Conservation (phyloP, 2,329 filamentous ascomycete species). For the Trichocomaceae sp. region DNA sequence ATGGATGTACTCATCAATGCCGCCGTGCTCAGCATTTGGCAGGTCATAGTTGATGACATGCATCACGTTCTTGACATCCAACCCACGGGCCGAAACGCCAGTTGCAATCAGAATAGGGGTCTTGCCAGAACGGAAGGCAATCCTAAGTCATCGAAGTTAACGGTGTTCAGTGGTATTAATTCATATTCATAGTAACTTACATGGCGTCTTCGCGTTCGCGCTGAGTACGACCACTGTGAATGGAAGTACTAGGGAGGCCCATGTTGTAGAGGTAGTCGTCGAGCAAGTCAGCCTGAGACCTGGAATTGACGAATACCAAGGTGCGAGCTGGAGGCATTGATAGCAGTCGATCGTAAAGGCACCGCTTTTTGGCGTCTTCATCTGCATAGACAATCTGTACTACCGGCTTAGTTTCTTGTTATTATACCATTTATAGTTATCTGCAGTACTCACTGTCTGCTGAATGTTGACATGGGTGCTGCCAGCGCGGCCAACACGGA, state of each 20-base stretch:
- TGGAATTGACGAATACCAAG: constrained; percentile 84
- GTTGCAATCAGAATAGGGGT: constrained; percentile 80
- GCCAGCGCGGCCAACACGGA: constrained; percentile 82
- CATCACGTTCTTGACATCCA: constrained; percentile 79
- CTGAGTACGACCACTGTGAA: constrained; percentile 82
- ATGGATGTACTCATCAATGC: constrained; percentile 88
- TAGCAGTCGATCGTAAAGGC: constrained; percentile 65
- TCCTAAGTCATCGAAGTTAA: constrained; percentile 34
- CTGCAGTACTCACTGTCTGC: constrained; percentile 50
- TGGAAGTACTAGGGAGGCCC: constrained; percentile 74
- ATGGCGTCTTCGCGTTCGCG: constrained; percentile 86
- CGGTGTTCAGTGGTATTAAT: not conserved
- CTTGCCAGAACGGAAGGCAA: constrained; percentile 69
- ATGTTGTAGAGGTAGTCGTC: constrained; percentile 84
- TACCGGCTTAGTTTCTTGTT: not conserved
- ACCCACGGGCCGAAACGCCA: constrained; percentile 76
- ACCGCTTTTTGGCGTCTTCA: constrained; percentile 59
- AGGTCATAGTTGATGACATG: constrained; percentile 94
- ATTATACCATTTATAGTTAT: not conserved
- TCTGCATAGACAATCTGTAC: constrained; percentile 59
- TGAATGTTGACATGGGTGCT: constrained; percentile 75
- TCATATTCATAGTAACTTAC: constrained; percentile 38
- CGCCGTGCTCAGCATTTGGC: constrained; percentile 66
- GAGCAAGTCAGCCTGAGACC: constrained; percentile 68
- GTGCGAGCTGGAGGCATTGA: constrained; percentile 67